Evolutionary conservation across 257 asterid species (phyloP).

Genomic region (Solanum corneliomulleri): DNA sequence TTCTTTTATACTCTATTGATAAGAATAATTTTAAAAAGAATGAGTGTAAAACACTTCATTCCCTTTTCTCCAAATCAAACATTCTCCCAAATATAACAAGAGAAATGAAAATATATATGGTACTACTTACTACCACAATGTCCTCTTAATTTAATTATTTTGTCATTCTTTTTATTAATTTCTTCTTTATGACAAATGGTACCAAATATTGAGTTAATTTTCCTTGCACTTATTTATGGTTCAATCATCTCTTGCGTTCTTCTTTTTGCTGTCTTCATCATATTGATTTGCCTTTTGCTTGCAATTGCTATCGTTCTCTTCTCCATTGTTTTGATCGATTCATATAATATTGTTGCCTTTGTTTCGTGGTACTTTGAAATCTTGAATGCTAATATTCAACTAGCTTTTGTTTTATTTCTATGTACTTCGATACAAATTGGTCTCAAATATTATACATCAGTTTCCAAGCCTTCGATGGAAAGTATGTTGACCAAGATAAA

Average conservation of each 20-base stretch:
- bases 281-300: slow-evolving; percentile 9
- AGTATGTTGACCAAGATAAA: background rate
- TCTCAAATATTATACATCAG: background rate
- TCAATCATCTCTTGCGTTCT: slow-evolving; percentile 11
- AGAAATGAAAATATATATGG: too few species aligned
- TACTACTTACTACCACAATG: background rate
- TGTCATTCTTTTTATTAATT: background rate
- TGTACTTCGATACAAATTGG: background rate
- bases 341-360: background rate
- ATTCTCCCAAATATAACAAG: background rate
- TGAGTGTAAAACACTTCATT: slow-evolving; percentile 23
- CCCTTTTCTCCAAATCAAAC: slow-evolving; percentile 3
- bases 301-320: slow-evolving; percentile 9
- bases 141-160: background rate
- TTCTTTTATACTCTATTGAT: background rate
- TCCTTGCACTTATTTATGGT: slow-evolving; percentile 24
- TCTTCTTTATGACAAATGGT: slow-evolving; percentile 3
- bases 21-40: background rate
- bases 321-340: slow-evolving; percentile 2
- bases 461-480: slow-evolving; percentile 2
- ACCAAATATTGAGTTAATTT: slow-evolving; percentile 18
- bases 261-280: slow-evolving; percentile 6
- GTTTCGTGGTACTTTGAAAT: background rate
- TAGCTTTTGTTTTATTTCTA: slow-evolving; percentile 4
- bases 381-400: slow-evolving; percentile 12